Conservation (phyloP, 495 filamentous ascomycete species). For the Umbilicaria muhlenbergii region DNA sequence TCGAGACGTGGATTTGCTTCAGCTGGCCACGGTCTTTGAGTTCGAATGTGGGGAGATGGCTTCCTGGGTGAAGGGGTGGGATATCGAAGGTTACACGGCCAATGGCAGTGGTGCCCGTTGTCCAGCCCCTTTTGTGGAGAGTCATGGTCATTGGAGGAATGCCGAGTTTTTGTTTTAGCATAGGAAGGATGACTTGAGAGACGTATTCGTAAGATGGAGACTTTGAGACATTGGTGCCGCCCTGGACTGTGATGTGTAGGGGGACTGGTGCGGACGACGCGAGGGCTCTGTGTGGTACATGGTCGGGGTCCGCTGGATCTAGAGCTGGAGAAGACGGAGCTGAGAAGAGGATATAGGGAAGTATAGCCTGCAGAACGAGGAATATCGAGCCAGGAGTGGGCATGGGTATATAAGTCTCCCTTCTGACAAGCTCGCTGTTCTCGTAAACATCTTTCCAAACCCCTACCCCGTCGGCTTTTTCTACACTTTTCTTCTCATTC, state of each 20-base stretch:
- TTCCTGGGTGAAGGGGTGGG: slow-evolving; percentile 29
- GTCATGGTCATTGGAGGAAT: slow-evolving; percentile 37
- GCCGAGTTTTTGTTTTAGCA: slow-evolving; percentile 41
- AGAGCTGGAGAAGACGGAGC: background rate
- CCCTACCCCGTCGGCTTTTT: background rate
- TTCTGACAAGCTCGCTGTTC: slow-evolving; percentile 4
- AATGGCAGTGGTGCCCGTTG: slow-evolving; percentile 33
- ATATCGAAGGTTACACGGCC: slow-evolving; percentile 47
- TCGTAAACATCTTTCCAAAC: slow-evolving; percentile 10
- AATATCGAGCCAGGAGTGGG: slow-evolving; percentile 30
- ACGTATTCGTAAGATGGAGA: slow-evolving; percentile 67
- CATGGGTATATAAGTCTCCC: slow-evolving; percentile 16
- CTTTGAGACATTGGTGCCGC: slow-evolving; percentile 62
- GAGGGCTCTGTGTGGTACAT: background rate
- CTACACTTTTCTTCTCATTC: too few relatives aligned
- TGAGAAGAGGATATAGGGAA: slow-evolving; percentile 50
- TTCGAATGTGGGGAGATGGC: slow-evolving; percentile 29
- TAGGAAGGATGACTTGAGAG: slow-evolving; percentile 56
- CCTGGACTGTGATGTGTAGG: slow-evolving; percentile 41
- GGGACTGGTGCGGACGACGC: slow-evolving; percentile 2
- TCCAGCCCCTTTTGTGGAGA: slow-evolving; percentile 53
- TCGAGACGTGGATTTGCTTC: slow-evolving; percentile 42
- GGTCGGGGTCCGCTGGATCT: background rate
- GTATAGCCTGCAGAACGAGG: slow-evolving; percentile 68
- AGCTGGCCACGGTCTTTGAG: slow-evolving; percentile 31